Base-by-base conservation (phyloP, 1,284 basidiomycete species). In the Sutorius eximius region DNA sequence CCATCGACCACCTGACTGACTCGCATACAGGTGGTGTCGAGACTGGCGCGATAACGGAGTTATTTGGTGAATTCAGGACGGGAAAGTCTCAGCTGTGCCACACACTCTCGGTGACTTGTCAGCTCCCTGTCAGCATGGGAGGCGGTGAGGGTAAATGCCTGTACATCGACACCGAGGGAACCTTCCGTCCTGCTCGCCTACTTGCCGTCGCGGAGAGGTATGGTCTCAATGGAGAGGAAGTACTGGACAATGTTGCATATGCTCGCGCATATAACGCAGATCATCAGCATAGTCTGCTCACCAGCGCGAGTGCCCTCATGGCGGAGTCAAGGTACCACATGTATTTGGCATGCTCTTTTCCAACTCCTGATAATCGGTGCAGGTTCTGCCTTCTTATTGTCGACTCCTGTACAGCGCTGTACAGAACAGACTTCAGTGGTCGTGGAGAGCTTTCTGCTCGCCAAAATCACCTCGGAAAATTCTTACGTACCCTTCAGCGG, bases 81-180 rank as follows among this genome's bases (percentile, higher is more conserved):
- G 97, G 97, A 55, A 99, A 99, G 76, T 97, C 94, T 36, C 97
- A 99, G 69, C 82, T 99, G 49, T 99, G 97, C 71, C 97, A 99
- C 70, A 98, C 96, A 0, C 83, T 99, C 36, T 95, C 97, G 0
- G 97, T 98, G 15, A 98, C 96, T 7, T 99, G 97, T 71, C 97
- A 98, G 78, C 83, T 99, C 9, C 97, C 97, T 0, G 89, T 96
- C 44, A 90, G 86, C 63, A 98, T 98, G 95, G 97, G 97, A 27
- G 97, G 97, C 30, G 97, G 97, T 7, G 97, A 99, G 73, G 97
- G 97, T 47, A 99, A 99, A 75, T 98, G 96, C 68, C 78, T 99
- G 45, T 99, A 96, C 74, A 98, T 99, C 74, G 97, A 99, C 72
- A 99, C 97, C 0, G 96, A 99, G 70, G 95, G 95, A 11, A 99